Evolutionary conservation across 1,284 basidiomycete genomes (phyloP).

Genomic region (Stygiomarasmius scandens): DNA sequence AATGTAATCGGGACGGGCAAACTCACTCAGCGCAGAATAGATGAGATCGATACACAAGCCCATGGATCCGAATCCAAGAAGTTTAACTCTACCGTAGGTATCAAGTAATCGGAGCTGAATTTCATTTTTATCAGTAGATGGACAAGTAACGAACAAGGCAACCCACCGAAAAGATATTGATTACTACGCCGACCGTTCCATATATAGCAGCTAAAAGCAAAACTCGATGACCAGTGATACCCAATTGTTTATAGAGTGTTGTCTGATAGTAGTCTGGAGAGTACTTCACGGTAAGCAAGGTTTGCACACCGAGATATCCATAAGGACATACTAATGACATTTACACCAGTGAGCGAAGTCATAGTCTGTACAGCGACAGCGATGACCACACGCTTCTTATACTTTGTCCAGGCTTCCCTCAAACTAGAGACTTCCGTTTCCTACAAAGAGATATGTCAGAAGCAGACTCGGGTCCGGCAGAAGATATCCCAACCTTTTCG

Average conservation of each 20-base stretch:
- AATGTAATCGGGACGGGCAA: neutral
- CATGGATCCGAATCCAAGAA: slow-evolving; percentile 1
- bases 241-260: slow-evolving; percentile 1
- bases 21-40: slow-evolving; percentile 1
- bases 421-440: slow-evolving; percentile 13
- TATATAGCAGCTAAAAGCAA: neutral
- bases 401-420: slow-evolving; percentile 18
- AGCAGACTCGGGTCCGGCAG: too few species aligned
- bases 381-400: slow-evolving; percentile 19
- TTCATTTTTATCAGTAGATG: neutral
- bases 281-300: neutral
- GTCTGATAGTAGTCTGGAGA: slow-evolving; percentile 13
- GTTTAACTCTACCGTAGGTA: neutral
- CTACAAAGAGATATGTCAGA: slow-evolving; percentile 9
- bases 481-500: too few species aligned
- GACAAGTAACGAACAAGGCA: neutral
- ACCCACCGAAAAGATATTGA: slow-evolving; percentile 1
- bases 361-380: slow-evolving; percentile 19
- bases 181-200: neutral
- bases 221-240: neutral
- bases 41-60: neutral
- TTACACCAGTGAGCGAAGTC: slow-evolving; percentile 19
- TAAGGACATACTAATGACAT: slow-evolving; percentile 15
- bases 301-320: neutral
- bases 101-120: neutral